phyloP scores from a whole-genome alignment of 164 flowering plant species.

The Annona cherimola region DNA sequence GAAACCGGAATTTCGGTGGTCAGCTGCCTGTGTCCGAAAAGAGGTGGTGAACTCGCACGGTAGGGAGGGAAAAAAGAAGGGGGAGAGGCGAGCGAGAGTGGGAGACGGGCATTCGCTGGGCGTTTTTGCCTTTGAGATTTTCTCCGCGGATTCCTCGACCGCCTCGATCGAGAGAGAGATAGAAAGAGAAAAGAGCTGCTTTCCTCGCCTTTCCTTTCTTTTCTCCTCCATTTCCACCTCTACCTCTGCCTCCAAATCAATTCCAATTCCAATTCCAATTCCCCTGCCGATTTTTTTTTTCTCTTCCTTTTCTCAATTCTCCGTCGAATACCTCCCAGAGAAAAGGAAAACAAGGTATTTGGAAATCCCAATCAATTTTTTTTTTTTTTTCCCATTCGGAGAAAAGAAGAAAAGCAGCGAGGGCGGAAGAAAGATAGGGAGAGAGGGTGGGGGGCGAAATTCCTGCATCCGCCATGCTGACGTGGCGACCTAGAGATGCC shows the following conservation, averaged over 20 bases:
- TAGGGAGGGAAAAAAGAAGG: not conserved
- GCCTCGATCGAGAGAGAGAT: not conserved
- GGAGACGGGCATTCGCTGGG: not conserved
- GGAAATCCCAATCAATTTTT: no score
- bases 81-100: not conserved
- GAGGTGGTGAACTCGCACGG: not conserved
- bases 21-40: not conserved
- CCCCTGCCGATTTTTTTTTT: not conserved
- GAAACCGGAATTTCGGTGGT: no score
- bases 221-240: not conserved
- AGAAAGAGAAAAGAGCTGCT: not conserved
- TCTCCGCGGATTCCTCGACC: slow-evolving; percentile 1
- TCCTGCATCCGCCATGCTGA: slow-evolving; percentile 1
- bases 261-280: not conserved
- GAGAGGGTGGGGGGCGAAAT: not conserved
- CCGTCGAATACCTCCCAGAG: not conserved
- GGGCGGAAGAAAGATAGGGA: not conserved
- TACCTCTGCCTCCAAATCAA: not conserved
- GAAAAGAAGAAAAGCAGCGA: not conserved
- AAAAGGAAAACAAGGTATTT: no score
- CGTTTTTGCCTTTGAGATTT: slow-evolving; percentile 5
- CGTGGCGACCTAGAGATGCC: not conserved
- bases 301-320: not conserved
- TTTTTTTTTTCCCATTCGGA: not conserved
- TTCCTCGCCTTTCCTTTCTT: not conserved